Evolutionary conservation across 2,329 filamentous ascomycete species (phyloP).

Genomic region (Pseudodiploospora longispora): DNA sequence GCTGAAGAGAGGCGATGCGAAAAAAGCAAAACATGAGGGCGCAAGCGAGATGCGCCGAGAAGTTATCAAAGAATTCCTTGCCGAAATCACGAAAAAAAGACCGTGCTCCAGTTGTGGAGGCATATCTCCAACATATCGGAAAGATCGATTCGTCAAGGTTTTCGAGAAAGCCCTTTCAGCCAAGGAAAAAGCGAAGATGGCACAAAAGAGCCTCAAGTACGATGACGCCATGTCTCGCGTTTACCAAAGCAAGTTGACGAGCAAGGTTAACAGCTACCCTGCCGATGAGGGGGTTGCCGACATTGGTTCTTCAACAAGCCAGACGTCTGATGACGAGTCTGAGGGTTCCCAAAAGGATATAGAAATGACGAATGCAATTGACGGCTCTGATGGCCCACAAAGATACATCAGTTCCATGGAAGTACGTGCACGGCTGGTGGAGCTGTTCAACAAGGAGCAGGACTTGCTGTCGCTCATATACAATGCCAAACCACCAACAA

Average conservation of each 20-base stretch:
- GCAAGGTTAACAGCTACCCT: conserved; percentile 34
- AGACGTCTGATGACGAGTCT: conserved; percentile 37
- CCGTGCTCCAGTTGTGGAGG: conserved; percentile 61
- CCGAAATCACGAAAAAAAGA: conserved; percentile 59
- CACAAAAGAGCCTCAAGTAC: conserved; percentile 56
- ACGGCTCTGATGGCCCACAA: conserved; percentile 34
- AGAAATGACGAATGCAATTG: conserved; percentile 24
- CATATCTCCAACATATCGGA: conserved; percentile 75
- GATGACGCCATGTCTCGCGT: conserved; percentile 57
- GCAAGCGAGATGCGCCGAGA: conserved; percentile 67
- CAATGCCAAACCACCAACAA: conserved; percentile 58
- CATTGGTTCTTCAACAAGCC: conserved; percentile 45
- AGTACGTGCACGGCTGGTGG: conserved; percentile 66
- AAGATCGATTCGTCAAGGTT: conserved; percentile 87
- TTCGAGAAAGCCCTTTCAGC: conserved; percentile 72
- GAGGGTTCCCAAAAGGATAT: conserved; percentile 18
- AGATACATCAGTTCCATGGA: conserved; percentile 77
- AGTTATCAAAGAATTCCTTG: conserved; percentile 75
- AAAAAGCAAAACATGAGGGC: conserved; percentile 71
- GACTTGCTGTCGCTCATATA: conserved; percentile 83
- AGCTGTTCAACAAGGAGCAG: conserved; percentile 81
- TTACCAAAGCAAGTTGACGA: conserved; percentile 27
- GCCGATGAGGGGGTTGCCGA: conserved; percentile 65
- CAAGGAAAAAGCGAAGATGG: conserved; percentile 74
- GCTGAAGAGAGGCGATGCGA: conserved; percentile 38